Evolutionary conservation across 768 basidiomycete genomes (phyloP), one percentile per base, ranked within the genome.

Genomic region (Mycena vulgaris): DNA sequence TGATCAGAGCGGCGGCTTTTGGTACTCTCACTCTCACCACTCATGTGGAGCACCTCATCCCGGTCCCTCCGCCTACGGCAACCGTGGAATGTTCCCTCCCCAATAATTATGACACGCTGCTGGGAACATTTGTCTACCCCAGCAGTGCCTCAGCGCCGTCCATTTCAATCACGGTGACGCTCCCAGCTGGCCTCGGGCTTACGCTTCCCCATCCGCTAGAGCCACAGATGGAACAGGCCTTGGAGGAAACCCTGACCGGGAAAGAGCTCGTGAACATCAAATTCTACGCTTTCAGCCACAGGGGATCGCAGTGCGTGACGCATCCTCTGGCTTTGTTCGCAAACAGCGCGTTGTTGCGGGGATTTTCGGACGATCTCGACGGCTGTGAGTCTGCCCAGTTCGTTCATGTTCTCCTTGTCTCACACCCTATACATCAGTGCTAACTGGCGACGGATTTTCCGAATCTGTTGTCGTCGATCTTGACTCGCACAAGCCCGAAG

Each of bases 251-350:
- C 0, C 69, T 76, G 21, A 28, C 25, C 3, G 74, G 74, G 25
- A 31, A 47, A n/a, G 72, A 70, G 19, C 27, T 76, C 6, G 58
- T 70, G 1, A 69, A 78, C 55, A 35, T 64, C 13, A 76, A 71
- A 53, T 75, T 76, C 61, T 75, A 68, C 21, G 71, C 75, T 30
- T 76, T 75, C 71, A 72, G 64, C 23, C 62, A 63, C 27, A 68
- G 55, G 62, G 51, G 62, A 28, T 58, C 40, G 6, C 35, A 31
- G 4, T 17, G 37, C n/a, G 69, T 65, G n/a, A 64, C 31, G 6
- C 64, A 70, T n/a, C 74, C 71, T 13, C 48, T 55, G 13, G 35
- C 74, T 33, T 33, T 78, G 14, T 78, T 75, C 28, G 71, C 69
- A 31, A 74, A 72, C n/a, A 47, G 55, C 28, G 49, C 61, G 2